Evolutionary conservation across 1,284 basidiomycete genomes (phyloP).

Genomic region (Cystobasidium pallidum): DNA sequence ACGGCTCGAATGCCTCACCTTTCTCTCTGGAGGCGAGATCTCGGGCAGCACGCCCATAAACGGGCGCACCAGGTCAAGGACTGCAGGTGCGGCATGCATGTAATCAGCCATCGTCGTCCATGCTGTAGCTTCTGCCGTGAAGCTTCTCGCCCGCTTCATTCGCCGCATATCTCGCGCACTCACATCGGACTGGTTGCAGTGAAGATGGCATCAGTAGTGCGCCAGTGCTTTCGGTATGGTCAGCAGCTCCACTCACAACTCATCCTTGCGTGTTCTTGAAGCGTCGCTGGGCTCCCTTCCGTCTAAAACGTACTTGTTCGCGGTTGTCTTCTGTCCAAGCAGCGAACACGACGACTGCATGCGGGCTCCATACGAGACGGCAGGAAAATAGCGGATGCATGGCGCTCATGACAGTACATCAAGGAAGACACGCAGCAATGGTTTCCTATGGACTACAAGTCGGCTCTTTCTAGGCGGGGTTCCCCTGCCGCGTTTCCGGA

Average conservation of each 20-base stretch:
- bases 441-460: too few species aligned
- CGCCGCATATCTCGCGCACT: constrained; percentile 17
- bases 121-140: neutral
- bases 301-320: neutral
- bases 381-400: neutral
- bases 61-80: constrained; percentile 46
- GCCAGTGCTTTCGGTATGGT: neutral
- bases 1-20: constrained; percentile 62
- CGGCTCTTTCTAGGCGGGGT: too few species aligned
- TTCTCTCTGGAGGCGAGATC: constrained; percentile 93
- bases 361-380: neutral
- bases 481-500: too few species aligned
- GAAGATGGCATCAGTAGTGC: too few species aligned
- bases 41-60: constrained; percentile 64
- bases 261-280: constrained; percentile 30
- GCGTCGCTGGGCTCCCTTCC: neutral
- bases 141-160: constrained; percentile 21
- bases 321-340: constrained; percentile 32
- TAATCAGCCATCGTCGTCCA: neutral
- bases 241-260: constrained; percentile 32
- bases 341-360: neutral
- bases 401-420: too few species aligned
- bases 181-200: constrained; percentile 46
- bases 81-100: constrained; percentile 9
- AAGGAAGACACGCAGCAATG: too few species aligned